Conservation (phyloP, 805 yeast species). For the Myxozyma kluyveri region DNA sequence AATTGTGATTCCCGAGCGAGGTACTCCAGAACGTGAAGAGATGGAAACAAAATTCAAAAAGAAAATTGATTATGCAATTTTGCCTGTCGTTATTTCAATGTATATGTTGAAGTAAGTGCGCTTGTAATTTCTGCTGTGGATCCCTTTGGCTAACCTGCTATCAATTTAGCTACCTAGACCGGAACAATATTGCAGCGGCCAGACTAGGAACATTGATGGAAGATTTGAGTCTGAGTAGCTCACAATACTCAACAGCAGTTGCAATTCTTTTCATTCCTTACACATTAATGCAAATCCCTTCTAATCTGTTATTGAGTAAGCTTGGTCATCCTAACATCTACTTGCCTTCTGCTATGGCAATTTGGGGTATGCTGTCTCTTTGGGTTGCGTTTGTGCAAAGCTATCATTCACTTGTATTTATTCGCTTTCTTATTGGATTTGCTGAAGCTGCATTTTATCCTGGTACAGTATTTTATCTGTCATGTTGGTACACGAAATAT, state of each 20-base stretch:
- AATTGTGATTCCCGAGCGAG: conserved; percentile 28
- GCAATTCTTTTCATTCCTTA: conserved; percentile 51
- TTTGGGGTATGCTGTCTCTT: conserved; percentile 48
- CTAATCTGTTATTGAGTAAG: conserved; percentile 48
- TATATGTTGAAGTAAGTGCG: conserved; percentile 45
- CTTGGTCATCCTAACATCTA: conserved; percentile 53
- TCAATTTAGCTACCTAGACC: conserved; percentile 42
- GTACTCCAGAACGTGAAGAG: conserved; percentile 44
- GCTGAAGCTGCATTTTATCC: conserved; percentile 52
- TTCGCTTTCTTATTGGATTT: conserved; percentile 48
- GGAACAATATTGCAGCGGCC: conserved; percentile 50
- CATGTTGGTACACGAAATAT: conserved; percentile 55
- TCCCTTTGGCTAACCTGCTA: conserved; percentile 5
- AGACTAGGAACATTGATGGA: conserved; percentile 45
- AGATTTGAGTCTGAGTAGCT: conserved; percentile 42
- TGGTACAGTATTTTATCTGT: conserved; percentile 49
- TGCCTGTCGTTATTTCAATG: conserved; percentile 51
- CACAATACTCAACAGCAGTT: conserved; percentile 49
- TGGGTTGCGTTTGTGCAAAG: conserved; percentile 48
- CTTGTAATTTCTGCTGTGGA: not conserved
- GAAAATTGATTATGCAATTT: conserved; percentile 49
- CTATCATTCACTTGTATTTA: conserved; percentile 47
- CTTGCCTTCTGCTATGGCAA: conserved; percentile 49
- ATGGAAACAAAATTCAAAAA: conserved; percentile 45
- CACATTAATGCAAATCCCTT: conserved; percentile 50